These are phyloP conservation scores for Stenogyne calaminthoides DNA, from an alignment of 305 asterid species.

Conservation along the genomic window DNA sequence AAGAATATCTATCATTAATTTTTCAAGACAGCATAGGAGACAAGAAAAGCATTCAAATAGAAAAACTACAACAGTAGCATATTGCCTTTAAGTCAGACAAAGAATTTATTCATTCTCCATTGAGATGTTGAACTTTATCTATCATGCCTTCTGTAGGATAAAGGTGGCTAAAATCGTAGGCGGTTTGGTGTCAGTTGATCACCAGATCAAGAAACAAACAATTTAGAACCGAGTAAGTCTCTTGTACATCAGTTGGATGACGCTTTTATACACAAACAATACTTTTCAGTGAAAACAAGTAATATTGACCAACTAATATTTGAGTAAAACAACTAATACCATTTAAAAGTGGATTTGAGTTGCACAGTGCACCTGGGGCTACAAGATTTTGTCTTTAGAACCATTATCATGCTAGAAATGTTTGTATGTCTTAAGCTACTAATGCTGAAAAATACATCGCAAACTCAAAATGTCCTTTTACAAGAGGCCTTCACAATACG, in stretches of 20 bases:
- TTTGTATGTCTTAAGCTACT: conserved; percentile 1
- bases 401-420: background rate
- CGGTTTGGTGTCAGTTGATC: background rate
- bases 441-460: background rate
- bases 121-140: background rate
- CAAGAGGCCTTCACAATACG: background rate
- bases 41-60: too few species aligned
- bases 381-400: background rate
- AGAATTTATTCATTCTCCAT: too few species aligned
- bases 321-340: too few species aligned
- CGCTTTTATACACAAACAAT: too few species aligned
- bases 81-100: too few species aligned
- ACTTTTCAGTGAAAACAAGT: too few species aligned
- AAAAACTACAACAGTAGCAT: too few species aligned
- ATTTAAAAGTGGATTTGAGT: too few species aligned
- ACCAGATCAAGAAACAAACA: background rate
- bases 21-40: background rate
- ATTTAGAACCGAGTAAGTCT: background rate
- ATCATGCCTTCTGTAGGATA: conserved; percentile 1
- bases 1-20: conserved; percentile 3
- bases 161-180: background rate
- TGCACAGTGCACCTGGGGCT: too few species aligned
- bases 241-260: too few species aligned
- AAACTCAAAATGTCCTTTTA: background rate
- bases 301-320: too few species aligned